Conservation (phyloP, 768 basidiomycete genomes). For the Rhodotorula sphaerocarpa region DNA sequence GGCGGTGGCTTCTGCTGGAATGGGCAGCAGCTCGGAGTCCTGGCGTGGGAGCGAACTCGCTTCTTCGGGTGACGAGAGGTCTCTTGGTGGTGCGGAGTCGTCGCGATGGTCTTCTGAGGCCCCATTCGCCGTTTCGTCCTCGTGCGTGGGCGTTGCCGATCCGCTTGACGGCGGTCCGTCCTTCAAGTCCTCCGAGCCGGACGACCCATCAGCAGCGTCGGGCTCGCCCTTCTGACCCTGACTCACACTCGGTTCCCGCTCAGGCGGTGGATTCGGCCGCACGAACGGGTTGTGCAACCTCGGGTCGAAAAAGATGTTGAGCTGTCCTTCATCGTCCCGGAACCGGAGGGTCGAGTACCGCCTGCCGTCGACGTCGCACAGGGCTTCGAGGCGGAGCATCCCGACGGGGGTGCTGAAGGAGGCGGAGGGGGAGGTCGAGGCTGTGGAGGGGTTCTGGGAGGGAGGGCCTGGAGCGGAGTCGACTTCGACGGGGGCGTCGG, state of each 20-base stretch:
- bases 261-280: background rate
- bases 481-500: too few relatives aligned
- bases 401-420: background rate
- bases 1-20: background rate
- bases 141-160: too few relatives aligned
- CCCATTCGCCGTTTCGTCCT: too few relatives aligned
- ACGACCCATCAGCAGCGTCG: background rate
- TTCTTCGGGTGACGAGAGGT: too few relatives aligned
- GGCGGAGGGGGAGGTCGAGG: background rate
- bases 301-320: conserved; percentile 22
- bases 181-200: too few relatives aligned
- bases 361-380: too few relatives aligned
- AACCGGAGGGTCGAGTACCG: conserved; percentile 13
- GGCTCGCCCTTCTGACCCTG: background rate
- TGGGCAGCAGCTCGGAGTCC: conserved; percentile 1
- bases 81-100: too few relatives aligned
- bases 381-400: background rate
- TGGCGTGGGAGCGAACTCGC: too few relatives aligned
- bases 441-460: background rate
- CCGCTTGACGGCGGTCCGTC: too few relatives aligned
- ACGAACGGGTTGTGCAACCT: conserved; percentile 15
- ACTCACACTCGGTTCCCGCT: background rate
- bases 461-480: background rate
- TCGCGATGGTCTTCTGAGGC: too few relatives aligned
- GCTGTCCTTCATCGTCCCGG: background rate